These are phyloP conservation scores for Diaporthe amygdali DNA, from an alignment of 2,329 filamentous ascomycete genomes.

Conservation along the genomic window DNA sequence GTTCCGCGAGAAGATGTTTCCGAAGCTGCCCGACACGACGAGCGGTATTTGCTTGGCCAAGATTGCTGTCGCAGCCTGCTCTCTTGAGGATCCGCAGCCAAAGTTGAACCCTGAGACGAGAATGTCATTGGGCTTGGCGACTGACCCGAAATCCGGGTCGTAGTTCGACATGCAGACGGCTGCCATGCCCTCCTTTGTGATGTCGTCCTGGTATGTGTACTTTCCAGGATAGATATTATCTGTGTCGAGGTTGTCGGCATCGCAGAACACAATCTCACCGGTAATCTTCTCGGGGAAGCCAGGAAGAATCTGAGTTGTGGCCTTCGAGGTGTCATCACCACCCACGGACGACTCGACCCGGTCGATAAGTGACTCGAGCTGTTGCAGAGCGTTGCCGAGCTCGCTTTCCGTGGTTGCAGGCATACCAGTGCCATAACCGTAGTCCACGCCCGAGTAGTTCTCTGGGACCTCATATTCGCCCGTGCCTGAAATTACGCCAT, in stretches of 20 bases:
- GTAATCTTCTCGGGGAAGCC: constrained; percentile 84
- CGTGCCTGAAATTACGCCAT: constrained; percentile 75
- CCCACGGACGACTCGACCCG: constrained; percentile 38
- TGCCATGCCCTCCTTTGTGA: constrained; percentile 61
- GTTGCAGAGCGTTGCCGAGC: constrained; percentile 71
- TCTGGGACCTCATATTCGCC: constrained; percentile 78
- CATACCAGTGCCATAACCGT: constrained; percentile 75
- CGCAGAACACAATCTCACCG: constrained; percentile 88
- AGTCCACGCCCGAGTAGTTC: constrained; percentile 68
- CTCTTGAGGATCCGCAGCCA: constrained; percentile 79
- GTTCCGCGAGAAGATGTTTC: constrained; percentile 73
- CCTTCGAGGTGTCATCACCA: constrained; percentile 23
- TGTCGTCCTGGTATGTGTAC: constrained; percentile 88
- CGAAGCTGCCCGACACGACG: constrained; percentile 80
- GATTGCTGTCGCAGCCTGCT: constrained; percentile 89
- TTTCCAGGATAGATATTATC: constrained; percentile 91
- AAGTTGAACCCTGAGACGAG: constrained; percentile 90
- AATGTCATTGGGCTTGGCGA: constrained; percentile 75
- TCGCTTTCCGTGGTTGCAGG: constrained; percentile 69
- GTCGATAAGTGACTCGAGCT: constrained; percentile 69
- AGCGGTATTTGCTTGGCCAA: constrained; percentile 81
- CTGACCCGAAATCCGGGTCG: constrained; percentile 70
- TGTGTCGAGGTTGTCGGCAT: constrained; percentile 84
- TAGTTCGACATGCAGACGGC: constrained; percentile 95
- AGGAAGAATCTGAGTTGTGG: constrained; percentile 44